These are phyloP conservation scores for Botrytis tulipae DNA, from an alignment of 2,329 filamentous ascomycete species.

Conservation along the genomic window DNA sequence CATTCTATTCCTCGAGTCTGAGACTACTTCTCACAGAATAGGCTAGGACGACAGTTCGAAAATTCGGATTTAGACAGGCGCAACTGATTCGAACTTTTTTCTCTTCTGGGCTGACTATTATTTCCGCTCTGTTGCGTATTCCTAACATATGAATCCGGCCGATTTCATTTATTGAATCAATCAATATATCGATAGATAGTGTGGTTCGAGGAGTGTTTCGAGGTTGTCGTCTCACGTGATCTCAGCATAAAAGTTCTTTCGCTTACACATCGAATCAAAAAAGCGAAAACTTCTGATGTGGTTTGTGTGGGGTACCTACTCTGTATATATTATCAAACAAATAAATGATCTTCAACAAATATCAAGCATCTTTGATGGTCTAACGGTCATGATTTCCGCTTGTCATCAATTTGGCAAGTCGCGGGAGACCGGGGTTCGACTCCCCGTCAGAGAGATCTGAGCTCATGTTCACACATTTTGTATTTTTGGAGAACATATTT, in stretches of 20 bases:
- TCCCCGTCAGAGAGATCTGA: conserved; percentile 27
- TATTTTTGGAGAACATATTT: too few species aligned
- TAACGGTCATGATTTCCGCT: conserved; percentile 41
- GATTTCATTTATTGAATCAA: neutral
- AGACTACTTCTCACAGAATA: neutral
- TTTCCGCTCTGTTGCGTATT: neutral
- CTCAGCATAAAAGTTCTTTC: accelerated
- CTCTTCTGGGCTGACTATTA: neutral
- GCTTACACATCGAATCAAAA: neutral
- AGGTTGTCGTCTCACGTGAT: neutral
- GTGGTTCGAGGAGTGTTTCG: neutral
- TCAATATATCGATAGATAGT: neutral
- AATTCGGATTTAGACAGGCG: neutral
- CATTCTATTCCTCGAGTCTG: too few species aligned
- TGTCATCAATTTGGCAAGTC: conserved; percentile 29
- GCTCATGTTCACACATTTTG: too few species aligned
- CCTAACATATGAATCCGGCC: neutral
- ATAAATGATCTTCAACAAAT: too few species aligned
- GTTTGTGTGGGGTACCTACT: neutral
- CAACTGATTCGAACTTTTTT: neutral
- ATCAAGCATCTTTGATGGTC: conserved; percentile 35
- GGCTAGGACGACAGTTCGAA: neutral
- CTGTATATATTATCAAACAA: too few species aligned
- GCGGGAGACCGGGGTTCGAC: conserved; percentile 35
- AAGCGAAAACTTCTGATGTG: too few species aligned